Base-by-base conservation (phyloP, 1,284 basidiomycete genomes). In the Melanopsichium pennsylvanicum region DNA sequence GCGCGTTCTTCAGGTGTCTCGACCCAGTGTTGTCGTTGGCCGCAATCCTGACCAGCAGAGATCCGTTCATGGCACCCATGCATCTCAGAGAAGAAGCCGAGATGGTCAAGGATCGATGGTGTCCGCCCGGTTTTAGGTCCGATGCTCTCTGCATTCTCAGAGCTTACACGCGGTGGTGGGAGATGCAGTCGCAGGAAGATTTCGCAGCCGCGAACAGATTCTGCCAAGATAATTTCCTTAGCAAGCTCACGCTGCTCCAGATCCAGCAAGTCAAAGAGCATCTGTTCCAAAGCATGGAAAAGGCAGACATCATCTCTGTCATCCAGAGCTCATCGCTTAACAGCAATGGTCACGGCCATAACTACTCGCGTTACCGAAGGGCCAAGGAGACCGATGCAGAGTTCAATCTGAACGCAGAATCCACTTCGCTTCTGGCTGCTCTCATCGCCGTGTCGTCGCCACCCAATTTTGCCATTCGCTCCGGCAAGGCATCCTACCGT, bases 1-100 rank as follows among this genome's bases (percentile, higher is more conserved):
- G 93, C 32, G 89, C 90, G 70, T 92, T 97, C 84, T 96, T 96
- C 88, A 87, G 90, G 55, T 97, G 93, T 82, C 84, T 97, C 48
- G 92, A 96, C 78, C 88, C 90, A 37, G 92, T 92, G 0, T 83
- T 97, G 44, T 92, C 91, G 4, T 86, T 97, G 34, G 93, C 93
- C 5, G 92, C 93, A 2, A 90, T 96, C 70, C 82, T 96, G 70
- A 90, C 91, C 9, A 91, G 90, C 76, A 88, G 93, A 32, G 93
- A 95, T 73, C 93, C 93, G 3, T 97, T 97, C 85, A 82, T 95
- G 46, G 87, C 89, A 0, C 93, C 93, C 27, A 83, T 87, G 23
- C 68, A 81, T 4, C 64, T 82, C 29, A 83, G 84, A 73, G 67
- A 66, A 6, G 78, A 85, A 75, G 85, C 85, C n/a, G 83, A 85